Percentiles rank a stretch among this genome's conserved stretches.
These are phyloP conservation scores for Amylocarpus encephaloides DNA, from an alignment of 2,329 filamentous ascomycete species.

Conservation along the genomic window DNA sequence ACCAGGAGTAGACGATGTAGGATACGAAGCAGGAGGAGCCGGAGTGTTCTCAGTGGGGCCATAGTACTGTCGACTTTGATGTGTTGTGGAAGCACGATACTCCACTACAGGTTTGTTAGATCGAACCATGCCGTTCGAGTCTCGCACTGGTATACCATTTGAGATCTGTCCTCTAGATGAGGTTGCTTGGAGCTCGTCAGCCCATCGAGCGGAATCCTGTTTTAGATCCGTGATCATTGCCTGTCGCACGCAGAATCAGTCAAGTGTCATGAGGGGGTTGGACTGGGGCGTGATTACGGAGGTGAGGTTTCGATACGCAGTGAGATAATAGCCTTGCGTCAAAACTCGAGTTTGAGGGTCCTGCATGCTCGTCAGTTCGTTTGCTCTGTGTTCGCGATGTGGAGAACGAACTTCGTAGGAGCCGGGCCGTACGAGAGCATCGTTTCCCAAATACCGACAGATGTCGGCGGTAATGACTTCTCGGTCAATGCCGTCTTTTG, in stretches of 20 bases:
- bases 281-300: constrained; percentile 46
- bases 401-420: constrained; percentile 58
- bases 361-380: constrained; percentile 30
- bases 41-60: constrained; percentile 27
- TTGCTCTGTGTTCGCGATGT: neutral
- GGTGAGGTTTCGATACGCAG: constrained; percentile 71
- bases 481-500: constrained; percentile 72
- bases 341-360: constrained; percentile 52
- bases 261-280: constrained; percentile 1
- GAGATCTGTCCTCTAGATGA: constrained; percentile 25
- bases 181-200: constrained; percentile 30
- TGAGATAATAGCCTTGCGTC: constrained; percentile 69
- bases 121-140: constrained; percentile 29
- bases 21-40: constrained; percentile 19
- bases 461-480: constrained; percentile 82
- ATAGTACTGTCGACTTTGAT: constrained; percentile 33
- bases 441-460: constrained; percentile 76
- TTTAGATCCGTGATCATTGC: constrained; percentile 50
- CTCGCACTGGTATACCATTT: constrained; percentile 32
- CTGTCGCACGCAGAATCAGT: constrained; percentile 31
- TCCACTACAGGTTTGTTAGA: constrained; percentile 33
- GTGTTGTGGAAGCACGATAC: constrained; percentile 31
- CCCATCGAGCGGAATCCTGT: constrained; percentile 46
- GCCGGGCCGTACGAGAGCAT: constrained; percentile 71
- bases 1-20: constrained; percentile 11